A percentile compares a stretch with the other conserved stretches of the same genome.
Evolutionary conservation across 78 protist species (phyloP).

Genomic region (Dictyostelium citrinum): DNA sequence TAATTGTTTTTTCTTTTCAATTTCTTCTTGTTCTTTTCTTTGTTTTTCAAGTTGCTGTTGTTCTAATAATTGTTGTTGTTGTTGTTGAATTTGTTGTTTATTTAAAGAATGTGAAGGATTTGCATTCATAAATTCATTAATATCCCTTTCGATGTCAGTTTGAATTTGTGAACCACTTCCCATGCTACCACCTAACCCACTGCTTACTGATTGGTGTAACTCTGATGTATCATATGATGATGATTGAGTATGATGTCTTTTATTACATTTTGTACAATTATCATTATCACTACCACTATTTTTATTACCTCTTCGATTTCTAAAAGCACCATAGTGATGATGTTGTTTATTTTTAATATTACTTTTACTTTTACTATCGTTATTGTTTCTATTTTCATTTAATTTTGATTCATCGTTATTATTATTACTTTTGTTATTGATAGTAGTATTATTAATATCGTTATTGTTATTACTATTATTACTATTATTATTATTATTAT

Average conservation of each 20-base stretch:
- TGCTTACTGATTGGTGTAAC: conserved; percentile 39
- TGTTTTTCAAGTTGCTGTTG: background rate
- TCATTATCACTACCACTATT: background rate
- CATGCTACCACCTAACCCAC: conserved; percentile 32
- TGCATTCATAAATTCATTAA: conserved; percentile 8
- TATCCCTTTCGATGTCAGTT: conserved; percentile 11
- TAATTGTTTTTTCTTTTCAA: background rate
- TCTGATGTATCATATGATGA: background rate
- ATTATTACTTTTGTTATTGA: background rate
- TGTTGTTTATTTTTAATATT: background rate
- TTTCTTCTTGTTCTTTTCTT: background rate
- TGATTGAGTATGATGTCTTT: background rate
- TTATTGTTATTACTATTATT: background rate
- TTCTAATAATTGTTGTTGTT: background rate
- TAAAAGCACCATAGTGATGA: background rate
- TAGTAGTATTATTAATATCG: background rate
- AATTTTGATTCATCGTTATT: background rate
- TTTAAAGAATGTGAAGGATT: conserved; percentile 2
- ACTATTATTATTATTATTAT: background rate
- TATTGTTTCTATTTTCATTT: too few relatives aligned
- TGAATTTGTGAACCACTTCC: background rate
- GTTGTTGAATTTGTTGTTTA: background rate
- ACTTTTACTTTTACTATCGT: background rate
- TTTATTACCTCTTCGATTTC: background rate
- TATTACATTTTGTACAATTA: background rate